A percentile compares a stretch with the other conserved stretches of the same genome.
Conservation (phyloP, 176 grass and related monocot genomes). For the Paspalum vaginatum region DNA sequence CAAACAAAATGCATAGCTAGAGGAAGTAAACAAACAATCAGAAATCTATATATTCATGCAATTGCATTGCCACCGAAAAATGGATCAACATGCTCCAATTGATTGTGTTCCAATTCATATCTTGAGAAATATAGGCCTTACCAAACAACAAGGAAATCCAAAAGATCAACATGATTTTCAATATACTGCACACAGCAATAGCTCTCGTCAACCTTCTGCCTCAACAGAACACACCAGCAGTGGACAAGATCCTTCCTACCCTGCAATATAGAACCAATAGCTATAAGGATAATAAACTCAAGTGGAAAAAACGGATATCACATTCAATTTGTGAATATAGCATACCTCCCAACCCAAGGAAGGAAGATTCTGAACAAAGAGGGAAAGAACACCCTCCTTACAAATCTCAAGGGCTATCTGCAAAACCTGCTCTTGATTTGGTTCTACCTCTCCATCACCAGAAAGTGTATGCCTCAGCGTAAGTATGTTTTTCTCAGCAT, state of each 20-base stretch:
- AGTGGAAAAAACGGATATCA: background rate
- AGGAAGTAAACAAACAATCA: conserved; percentile 1
- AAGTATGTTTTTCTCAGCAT: conserved; percentile 81
- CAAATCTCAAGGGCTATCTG: conserved; percentile 92
- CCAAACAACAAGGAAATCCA: conserved; percentile 98
- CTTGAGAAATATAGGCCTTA: conserved; percentile 49
- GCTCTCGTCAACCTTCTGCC: conserved; percentile 76
- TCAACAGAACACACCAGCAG: conserved; percentile 91
- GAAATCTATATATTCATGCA: background rate
- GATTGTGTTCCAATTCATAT: conserved; percentile 10
- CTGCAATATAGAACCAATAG: conserved; percentile 51
- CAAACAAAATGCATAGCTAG: background rate
- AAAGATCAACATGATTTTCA: conserved; percentile 88
- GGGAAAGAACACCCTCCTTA: conserved; percentile 79
- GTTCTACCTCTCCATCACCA: conserved; percentile 91
- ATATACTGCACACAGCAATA: conserved; percentile 87
- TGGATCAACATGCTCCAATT: background rate
- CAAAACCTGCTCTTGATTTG: conserved; percentile 82
- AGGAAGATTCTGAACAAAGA: conserved; percentile 93
- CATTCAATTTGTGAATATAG: conserved; percentile 22
- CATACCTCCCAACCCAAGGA: conserved; percentile 95
- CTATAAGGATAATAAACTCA: conserved; percentile 17
- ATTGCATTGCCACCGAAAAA: conserved; percentile 12
- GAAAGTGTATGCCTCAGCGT: conserved; percentile 75
- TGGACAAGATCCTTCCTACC: conserved; percentile 93